phyloP scores from a whole-genome alignment of 768 basidiomycete genomes.

The Trametes gibbosa region DNA sequence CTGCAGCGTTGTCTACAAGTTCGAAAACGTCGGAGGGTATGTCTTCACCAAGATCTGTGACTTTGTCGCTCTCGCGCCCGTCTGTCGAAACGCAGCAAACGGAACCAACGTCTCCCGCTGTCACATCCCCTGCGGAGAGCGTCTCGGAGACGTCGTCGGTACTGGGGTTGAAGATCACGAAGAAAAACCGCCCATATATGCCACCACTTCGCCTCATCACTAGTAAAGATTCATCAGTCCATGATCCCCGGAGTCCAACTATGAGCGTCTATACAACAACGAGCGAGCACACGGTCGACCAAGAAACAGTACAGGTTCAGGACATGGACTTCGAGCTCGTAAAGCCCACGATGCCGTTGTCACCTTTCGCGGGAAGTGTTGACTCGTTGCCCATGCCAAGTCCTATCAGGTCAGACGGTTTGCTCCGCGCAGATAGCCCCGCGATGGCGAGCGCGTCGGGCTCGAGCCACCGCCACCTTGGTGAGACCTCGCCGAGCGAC shows the following conservation, averaged over 20 bases:
- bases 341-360: slow-evolving; percentile 48
- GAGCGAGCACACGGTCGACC: slow-evolving; percentile 28
- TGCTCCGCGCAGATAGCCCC: slow-evolving; percentile 32
- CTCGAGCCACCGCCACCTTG: slow-evolving; percentile 4
- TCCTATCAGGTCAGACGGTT: slow-evolving; percentile 19
- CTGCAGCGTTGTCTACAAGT: slow-evolving; percentile 14
- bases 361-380: slow-evolving; percentile 19
- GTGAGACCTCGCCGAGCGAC: slow-evolving; percentile 6
- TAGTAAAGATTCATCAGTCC: slow-evolving; percentile 16
- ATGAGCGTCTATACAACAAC: slow-evolving; percentile 13
- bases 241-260: slow-evolving; percentile 33
- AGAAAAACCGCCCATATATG: slow-evolving; percentile 2
- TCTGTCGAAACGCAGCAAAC: slow-evolving; percentile 15
- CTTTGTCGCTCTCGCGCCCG: slow-evolving; percentile 14
- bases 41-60: slow-evolving; percentile 12
- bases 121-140: slow-evolving; percentile 38
- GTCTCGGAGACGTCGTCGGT: slow-evolving; percentile 36
- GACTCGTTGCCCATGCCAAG: slow-evolving; percentile 21
- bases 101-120: slow-evolving; percentile 34
- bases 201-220: slow-evolving; percentile 15
- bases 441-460: slow-evolving; percentile 29
- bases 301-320: slow-evolving; percentile 68
- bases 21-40: slow-evolving; percentile 7
- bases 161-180: slow-evolving; percentile 12
- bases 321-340: slow-evolving; percentile 84